These are phyloP conservation scores for Blastobotrys terrestris DNA, from an alignment of 805 yeast genomes.

Conservation along the genomic window DNA sequence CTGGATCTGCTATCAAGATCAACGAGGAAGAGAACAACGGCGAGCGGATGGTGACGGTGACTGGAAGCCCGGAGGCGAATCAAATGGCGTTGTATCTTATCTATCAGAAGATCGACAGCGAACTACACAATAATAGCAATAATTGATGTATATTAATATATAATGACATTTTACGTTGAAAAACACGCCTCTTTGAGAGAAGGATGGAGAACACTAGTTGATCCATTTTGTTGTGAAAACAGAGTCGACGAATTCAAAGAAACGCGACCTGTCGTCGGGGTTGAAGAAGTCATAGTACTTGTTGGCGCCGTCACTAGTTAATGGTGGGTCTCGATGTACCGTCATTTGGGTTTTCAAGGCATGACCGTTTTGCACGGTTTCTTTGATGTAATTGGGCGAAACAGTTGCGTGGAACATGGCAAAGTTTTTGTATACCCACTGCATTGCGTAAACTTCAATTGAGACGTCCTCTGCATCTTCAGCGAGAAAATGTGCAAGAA, in stretches of 20 bases:
- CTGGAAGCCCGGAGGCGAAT: constrained; percentile 23
- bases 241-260: not conserved
- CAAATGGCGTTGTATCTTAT: constrained; percentile 27
- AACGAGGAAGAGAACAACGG: constrained; percentile 35
- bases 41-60: constrained; percentile 23
- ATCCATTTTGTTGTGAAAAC: too few relatives aligned
- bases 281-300: not conserved
- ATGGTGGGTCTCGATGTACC: not conserved
- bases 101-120: constrained; percentile 25
- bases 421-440: not conserved
- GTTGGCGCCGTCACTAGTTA: not conserved
- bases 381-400: not conserved
- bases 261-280: not conserved
- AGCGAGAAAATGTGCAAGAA: not conserved
- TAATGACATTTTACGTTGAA: not conserved
- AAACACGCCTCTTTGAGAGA: too few relatives aligned
- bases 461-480: not conserved
- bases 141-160: not conserved
- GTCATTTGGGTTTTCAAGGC: not conserved
- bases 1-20: constrained; percentile 72
- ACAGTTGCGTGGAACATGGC: not conserved
- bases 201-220: too few relatives aligned
- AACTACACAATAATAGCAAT: constrained; percentile 16
- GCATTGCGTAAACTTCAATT: not conserved
- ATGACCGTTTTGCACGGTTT: not conserved